These are phyloP conservation scores for Aspergillus novoparasiticus DNA, from an alignment of 2,329 filamentous ascomycete genomes.

Conservation along the genomic window DNA sequence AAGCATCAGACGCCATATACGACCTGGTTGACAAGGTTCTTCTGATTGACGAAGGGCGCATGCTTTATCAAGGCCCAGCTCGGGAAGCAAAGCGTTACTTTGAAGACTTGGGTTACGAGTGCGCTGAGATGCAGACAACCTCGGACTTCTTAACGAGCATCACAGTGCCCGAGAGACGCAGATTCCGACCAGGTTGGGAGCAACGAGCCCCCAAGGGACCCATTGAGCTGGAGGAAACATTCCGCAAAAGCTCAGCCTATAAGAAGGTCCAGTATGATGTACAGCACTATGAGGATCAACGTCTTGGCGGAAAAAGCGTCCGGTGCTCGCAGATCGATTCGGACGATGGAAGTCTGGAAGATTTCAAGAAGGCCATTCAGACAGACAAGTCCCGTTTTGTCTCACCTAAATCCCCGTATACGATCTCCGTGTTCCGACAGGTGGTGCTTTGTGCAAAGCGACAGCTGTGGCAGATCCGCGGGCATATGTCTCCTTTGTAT, in stretches of 20 bases:
- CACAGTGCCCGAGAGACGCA: constrained; percentile 68
- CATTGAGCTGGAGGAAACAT: constrained; percentile 67
- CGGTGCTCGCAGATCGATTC: constrained; percentile 49
- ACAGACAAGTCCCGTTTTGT: constrained; percentile 57
- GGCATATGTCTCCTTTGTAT: constrained; percentile 69
- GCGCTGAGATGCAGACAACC: constrained; percentile 63
- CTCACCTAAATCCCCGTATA: constrained; percentile 69
- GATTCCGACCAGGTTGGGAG: constrained; percentile 65
- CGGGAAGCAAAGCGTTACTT: constrained; percentile 63
- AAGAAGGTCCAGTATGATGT: constrained; percentile 61
- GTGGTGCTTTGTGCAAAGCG: constrained; percentile 61
- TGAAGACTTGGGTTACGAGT: constrained; percentile 62
- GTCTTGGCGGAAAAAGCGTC: constrained; percentile 37
- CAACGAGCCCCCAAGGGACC: constrained; percentile 65
- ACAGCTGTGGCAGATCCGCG: constrained; percentile 73
- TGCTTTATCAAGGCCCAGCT: constrained; percentile 63
- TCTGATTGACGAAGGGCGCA: constrained; percentile 69
- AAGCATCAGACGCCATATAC: constrained; percentile 67
- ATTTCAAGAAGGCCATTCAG: constrained; percentile 63
- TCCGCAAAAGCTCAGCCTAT: constrained; percentile 62
- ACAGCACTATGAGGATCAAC: constrained; percentile 55
- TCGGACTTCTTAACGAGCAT: constrained; percentile 73
- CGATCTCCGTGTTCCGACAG: constrained; percentile 70
- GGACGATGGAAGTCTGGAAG: constrained; percentile 31
- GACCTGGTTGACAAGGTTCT: constrained; percentile 74